Evolutionary conservation across 352 stramenopile species (phyloP).

Genomic region (Pythium periplocum): DNA sequence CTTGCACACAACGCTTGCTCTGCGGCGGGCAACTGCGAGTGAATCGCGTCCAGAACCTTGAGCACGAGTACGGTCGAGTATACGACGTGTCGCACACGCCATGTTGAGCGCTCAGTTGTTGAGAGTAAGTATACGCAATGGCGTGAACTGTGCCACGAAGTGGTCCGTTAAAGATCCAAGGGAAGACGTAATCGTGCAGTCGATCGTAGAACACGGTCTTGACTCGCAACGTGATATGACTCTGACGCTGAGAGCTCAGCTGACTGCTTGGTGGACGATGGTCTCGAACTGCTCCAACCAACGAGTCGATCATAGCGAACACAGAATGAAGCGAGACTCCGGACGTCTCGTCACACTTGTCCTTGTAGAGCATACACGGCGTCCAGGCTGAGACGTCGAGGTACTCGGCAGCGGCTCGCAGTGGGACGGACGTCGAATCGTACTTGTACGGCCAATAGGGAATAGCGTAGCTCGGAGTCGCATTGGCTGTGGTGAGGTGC

Average conservation of each 20-base stretch:
- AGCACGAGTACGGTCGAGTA: constrained; percentile 7
- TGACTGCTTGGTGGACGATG: neutral
- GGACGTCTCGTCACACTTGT: constrained; percentile 1
- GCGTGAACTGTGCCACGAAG: constrained; percentile 5
- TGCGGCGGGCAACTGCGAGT: neutral
- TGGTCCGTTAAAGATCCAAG: constrained; percentile 7
- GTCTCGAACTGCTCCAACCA: constrained; percentile 9
- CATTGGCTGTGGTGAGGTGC: constrained; percentile 1
- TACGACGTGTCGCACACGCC: neutral
- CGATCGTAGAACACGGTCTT: constrained; percentile 9
- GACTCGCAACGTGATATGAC: constrained; percentile 10
- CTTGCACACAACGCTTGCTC: neutral
- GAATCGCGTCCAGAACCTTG: constrained; percentile 2
- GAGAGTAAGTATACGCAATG: constrained; percentile 4
- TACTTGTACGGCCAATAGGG: constrained; percentile 23
- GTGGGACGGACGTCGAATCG: constrained; percentile 17
- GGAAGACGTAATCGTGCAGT: constrained; percentile 14
- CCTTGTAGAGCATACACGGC: constrained; percentile 18
- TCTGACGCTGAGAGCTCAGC: neutral
- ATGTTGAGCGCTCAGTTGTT: neutral
- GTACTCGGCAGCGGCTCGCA: constrained; percentile 13
- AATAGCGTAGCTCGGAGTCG: neutral
- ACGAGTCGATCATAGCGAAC: constrained; percentile 16
- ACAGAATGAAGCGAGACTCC: neutral
- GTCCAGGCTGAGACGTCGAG: constrained; percentile 9